These are phyloP conservation scores for Artemisia argyi DNA, from an alignment of 129 eudicot genomes.

Conservation along the genomic window DNA sequence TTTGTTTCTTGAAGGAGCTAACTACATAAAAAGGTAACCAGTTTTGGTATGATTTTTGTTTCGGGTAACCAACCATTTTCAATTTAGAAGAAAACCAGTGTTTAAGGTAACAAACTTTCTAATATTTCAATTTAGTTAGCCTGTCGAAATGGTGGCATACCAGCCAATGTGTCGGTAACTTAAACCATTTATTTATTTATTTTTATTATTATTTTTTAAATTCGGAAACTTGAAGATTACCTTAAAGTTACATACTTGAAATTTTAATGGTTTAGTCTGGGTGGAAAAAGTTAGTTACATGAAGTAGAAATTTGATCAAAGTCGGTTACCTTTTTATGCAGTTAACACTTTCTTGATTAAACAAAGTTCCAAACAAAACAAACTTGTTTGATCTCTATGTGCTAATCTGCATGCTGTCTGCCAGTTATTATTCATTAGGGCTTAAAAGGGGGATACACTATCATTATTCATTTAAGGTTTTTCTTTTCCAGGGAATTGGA, in stretches of 20 bases:
- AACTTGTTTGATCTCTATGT: neutral
- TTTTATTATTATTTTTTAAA: no score
- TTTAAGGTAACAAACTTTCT: neutral
- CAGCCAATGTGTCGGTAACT: no score
- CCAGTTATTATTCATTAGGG: neutral
- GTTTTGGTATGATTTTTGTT: neutral
- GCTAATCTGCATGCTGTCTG: neutral
- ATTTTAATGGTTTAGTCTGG: neutral
- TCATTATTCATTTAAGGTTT: neutral
- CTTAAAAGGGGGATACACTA: neutral
- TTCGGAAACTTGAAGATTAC: neutral
- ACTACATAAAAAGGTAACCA: neutral
- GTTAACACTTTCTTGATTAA: neutral
- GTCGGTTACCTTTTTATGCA: neutral
- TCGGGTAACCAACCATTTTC: neutral
- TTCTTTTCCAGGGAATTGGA: slow-evolving; percentile 54
- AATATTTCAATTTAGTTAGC: neutral
- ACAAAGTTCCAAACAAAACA: neutral
- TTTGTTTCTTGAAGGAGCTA: no score
- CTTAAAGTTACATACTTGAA: neutral
- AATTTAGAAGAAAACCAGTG: neutral
- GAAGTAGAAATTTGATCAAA: neutral
- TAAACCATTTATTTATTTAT: no score
- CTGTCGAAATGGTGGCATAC: neutral
- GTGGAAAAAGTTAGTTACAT: neutral